Conservation (phyloP, 805 yeast species). For the Cephaloascus albidus region DNA sequence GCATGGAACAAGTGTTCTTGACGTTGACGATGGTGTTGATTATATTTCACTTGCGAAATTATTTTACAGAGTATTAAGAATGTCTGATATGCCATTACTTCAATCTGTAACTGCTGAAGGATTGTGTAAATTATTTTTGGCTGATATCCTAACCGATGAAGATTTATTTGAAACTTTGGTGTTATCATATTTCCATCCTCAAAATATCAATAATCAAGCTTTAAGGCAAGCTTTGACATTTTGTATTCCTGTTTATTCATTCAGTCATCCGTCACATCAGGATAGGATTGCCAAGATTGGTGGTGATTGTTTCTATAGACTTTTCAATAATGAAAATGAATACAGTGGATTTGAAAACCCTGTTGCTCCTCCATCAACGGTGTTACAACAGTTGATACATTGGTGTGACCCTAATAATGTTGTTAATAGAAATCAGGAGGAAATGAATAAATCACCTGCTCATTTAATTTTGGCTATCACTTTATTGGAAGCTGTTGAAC, state of each 20-base stretch:
- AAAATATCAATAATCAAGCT: conserved; percentile 50
- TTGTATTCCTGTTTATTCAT: conserved; percentile 82
- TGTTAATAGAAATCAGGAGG: conserved; percentile 37
- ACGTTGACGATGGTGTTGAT: conserved; percentile 49
- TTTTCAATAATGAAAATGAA: conserved; percentile 30
- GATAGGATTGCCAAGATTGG: conserved; percentile 52
- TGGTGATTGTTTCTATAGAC: conserved; percentile 54
- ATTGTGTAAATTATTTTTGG: conserved; percentile 69
- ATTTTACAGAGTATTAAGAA: conserved; percentile 56
- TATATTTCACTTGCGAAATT: conserved; percentile 58
- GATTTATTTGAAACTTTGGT: conserved; percentile 65
- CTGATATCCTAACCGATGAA: conserved; percentile 64
- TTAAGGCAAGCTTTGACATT: conserved; percentile 75
- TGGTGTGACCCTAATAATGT: conserved; percentile 80
- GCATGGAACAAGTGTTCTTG: conserved; percentile 65
- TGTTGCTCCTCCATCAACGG: conserved; percentile 34
- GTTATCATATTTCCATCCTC: conserved; percentile 67
- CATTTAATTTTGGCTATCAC: conserved; percentile 52
- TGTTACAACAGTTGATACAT: conserved; percentile 62
- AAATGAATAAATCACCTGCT: conserved; percentile 29
- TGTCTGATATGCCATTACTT: conserved; percentile 47
- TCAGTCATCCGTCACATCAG: conserved; percentile 68
- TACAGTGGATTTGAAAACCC: conserved; percentile 6
- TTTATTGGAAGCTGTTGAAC: conserved; percentile 40
- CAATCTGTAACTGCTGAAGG: conserved; percentile 85